A percentile compares a stretch with the other conserved stretches of the same genome.
Conservation (phyloP, 1,284 basidiomycete genomes). For the Sutorius eximius region DNA sequence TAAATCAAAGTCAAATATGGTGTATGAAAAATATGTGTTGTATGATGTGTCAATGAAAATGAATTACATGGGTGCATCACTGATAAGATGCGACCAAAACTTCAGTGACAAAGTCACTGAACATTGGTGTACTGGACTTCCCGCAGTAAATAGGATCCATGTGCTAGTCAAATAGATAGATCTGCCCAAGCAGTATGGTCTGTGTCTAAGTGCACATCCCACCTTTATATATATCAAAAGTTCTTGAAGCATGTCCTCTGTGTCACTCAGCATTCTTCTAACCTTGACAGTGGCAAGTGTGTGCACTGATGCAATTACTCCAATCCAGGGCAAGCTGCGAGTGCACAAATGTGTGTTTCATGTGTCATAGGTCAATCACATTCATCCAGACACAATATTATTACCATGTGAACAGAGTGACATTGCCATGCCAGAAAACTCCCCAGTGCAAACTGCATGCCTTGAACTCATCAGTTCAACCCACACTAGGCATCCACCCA, state of each 20-base stretch:
- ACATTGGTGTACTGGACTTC: no score
- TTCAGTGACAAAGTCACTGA: no score
- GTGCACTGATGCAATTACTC: neutral
- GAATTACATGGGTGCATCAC: no score
- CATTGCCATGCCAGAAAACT: neutral
- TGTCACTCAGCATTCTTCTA: neutral
- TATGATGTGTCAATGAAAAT: no score
- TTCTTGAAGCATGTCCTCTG: neutral
- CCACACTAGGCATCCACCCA: neutral
- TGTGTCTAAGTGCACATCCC: neutral
- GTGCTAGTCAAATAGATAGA: neutral
- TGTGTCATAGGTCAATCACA: neutral
- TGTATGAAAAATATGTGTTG: no score
- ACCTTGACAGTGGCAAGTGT: neutral
- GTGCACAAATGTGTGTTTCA: neutral
- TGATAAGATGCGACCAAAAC: no score
- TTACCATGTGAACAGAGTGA: neutral
- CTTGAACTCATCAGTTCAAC: neutral
- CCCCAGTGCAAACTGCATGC: neutral
- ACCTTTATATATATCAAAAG: neutral
- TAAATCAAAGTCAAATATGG: no score
- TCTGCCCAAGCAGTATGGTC: neutral
- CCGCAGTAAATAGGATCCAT: no score
- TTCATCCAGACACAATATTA: neutral
- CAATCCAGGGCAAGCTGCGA: neutral